Base-by-base conservation (phyloP, 1,284 basidiomycete species). In the Papiliotrema nemorosa region DNA sequence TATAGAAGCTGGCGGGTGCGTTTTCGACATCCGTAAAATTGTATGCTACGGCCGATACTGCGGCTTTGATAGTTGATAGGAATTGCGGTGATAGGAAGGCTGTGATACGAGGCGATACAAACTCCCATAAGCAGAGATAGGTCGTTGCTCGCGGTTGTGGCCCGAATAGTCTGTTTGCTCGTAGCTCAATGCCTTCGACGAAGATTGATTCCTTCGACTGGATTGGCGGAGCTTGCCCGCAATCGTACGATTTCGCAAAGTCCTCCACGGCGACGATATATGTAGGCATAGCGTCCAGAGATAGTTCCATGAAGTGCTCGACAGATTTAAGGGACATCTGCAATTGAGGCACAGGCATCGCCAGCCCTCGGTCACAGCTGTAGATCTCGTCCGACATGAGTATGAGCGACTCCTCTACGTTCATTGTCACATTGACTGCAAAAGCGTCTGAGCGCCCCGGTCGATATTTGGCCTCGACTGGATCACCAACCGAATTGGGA, bases 101-200 rank as follows among this genome's bases (percentile, higher is more conserved):
- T 55, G 82, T 83, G 38, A 90, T 64, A 36, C 78, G 70, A 2
- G 87, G 87, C 22, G 90, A 39, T 20, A 76, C 74, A 39, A 91
- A 80, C 62, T 92, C 88, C 92, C 91, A 96, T 5, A 93, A 81
- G 66, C 90, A 94, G 7, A 92, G 77, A 65, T 96, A 96, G 0
- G 90, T 86, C 1, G 86, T 76, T 0, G 86, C 87, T n/a, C 81
- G 80, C 2, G 91, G 91, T 52, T 84, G 83, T 10, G 88, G 87
- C 3, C 91, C 91, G 63, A 94, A 92, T 13, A 96, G 75, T 31
- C 91, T 82, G 66, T 93, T 84, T 1, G 88, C 85, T 22, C 82
- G 82, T 50, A 96, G 82, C 53, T 87, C 82, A 53, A 94, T 72
- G 9, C 87, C 82, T 66, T 88, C 86, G 26, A 90, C 76, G 22